A percentile compares a stretch with the other conserved stretches of the same genome.
Evolutionary conservation across 306 rosid genomes (phyloP).

Genomic region (Carpinus fangiana): DNA sequence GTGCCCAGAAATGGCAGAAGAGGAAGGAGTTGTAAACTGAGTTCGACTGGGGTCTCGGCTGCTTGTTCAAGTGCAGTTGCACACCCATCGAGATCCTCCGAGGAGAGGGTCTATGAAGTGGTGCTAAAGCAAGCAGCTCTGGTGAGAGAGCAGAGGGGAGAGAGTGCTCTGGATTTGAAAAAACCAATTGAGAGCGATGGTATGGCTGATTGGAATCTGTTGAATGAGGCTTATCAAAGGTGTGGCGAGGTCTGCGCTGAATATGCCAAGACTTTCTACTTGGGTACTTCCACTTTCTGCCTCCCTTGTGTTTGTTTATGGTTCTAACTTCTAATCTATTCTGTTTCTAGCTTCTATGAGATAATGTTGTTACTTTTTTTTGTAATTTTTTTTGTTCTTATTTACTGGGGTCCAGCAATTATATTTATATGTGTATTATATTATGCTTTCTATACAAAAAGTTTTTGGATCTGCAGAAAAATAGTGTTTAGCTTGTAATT

Average conservation of each 20-base stretch:
- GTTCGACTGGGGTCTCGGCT: slow-evolving; percentile 30
- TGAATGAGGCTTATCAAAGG: slow-evolving; percentile 74
- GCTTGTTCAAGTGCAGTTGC: slow-evolving; percentile 60
- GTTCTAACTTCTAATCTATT: background rate
- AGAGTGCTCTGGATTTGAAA: slow-evolving; percentile 36
- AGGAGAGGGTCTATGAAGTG: slow-evolving; percentile 84
- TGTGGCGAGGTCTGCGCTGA: slow-evolving; percentile 96
- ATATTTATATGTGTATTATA: background rate
- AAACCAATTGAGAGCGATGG: slow-evolving; percentile 41
- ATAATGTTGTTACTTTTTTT: background rate
- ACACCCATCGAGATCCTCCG: slow-evolving; percentile 69
- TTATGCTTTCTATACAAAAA: background rate
- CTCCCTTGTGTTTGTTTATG: background rate
- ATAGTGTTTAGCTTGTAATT: background rate
- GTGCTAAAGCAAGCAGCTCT: slow-evolving; percentile 89
- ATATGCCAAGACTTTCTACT: slow-evolving; percentile 91
- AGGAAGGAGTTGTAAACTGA: slow-evolving; percentile 39
- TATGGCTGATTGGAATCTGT: slow-evolving; percentile 48
- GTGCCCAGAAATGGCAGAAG: slow-evolving; percentile 32
- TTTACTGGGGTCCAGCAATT: background rate
- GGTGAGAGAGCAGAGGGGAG: slow-evolving; percentile 43
- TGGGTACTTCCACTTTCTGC: slow-evolving; percentile 46
- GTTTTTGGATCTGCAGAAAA: background rate
- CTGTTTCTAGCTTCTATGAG: background rate
- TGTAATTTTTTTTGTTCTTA: background rate